These are phyloP conservation scores for Paraconiothyrium brasiliense DNA, from an alignment of 2,329 filamentous ascomycete genomes.

Conservation along the genomic window DNA sequence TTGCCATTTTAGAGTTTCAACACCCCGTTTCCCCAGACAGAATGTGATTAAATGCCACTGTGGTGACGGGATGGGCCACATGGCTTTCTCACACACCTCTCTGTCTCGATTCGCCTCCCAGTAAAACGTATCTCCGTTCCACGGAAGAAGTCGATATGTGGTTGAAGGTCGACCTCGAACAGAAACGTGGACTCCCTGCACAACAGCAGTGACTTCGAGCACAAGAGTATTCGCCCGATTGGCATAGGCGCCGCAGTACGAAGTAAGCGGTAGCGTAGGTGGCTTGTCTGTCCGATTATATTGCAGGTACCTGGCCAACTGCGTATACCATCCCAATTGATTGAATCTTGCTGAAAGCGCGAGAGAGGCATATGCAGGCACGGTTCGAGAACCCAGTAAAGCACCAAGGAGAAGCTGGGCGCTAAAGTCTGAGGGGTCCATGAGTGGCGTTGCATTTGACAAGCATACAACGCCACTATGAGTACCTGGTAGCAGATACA, in stretches of 20 bases:
- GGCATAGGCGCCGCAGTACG: constrained; percentile 19
- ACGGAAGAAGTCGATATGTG: constrained; percentile 16
- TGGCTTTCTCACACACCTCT: constrained; percentile 16
- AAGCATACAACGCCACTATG: constrained; percentile 25
- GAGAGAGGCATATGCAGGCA: neutral
- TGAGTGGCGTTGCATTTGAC: constrained; percentile 22
- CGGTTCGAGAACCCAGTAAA: constrained; percentile 12
- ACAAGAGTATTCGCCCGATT: neutral
- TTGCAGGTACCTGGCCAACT: constrained; percentile 5
- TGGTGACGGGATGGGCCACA: constrained; percentile 8
- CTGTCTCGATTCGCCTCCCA: constrained; percentile 20
- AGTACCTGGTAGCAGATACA: constrained; percentile 21
- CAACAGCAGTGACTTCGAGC: neutral
- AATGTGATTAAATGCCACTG: constrained; percentile 5
- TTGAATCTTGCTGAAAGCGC: constrained; percentile 1
- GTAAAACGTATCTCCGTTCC: constrained; percentile 23
- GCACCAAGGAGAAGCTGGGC: constrained; percentile 21
- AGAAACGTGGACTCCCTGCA: neutral
- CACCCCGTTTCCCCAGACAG: neutral
- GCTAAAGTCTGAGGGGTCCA: constrained; percentile 24
- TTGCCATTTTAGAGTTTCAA: constrained; percentile 10
- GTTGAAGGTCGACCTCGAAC: constrained; percentile 11
- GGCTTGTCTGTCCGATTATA: neutral
- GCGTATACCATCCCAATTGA: constrained; percentile 10
- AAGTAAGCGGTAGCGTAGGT: constrained; percentile 11